Evolutionary conservation across 306 rosid species (phyloP).

Genomic region (Hippophae tibetana): DNA sequence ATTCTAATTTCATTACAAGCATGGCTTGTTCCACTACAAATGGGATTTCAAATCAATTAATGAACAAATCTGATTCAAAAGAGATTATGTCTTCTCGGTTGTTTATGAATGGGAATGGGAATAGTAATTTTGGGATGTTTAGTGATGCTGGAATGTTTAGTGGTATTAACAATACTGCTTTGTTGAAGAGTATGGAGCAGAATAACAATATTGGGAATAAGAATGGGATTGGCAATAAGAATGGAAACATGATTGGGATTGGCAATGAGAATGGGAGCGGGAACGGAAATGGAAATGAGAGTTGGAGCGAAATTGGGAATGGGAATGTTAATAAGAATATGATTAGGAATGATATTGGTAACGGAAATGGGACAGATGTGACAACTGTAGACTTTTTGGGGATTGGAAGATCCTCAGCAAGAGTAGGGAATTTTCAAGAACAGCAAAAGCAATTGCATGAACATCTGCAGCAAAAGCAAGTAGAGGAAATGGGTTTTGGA

Average conservation of each 20-base stretch:
- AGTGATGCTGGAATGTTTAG: conserved; percentile 40
- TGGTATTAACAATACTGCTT: conserved; percentile 20
- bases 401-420: conserved; percentile 20
- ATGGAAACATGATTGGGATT: conserved; percentile 26
- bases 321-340: no score
- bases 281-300: conserved; percentile 27
- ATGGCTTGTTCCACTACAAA: conserved; percentile 45
- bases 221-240: not conserved
- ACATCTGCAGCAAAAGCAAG: no score
- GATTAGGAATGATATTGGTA: no score
- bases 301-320: no score
- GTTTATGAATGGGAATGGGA: not conserved
- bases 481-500: no score
- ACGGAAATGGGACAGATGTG: conserved; percentile 13
- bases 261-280: conserved; percentile 18
- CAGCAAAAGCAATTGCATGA: no score
- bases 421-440: conserved; percentile 31
- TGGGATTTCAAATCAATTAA: conserved; percentile 8
- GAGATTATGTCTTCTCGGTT: not conserved
- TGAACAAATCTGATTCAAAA: conserved; percentile 28
- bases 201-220: conserved; percentile 10
- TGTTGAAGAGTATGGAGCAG: conserved; percentile 43
- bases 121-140: conserved; percentile 2
- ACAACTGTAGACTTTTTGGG: conserved; percentile 79
- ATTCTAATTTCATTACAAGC: conserved; percentile 12